phyloP scores from a whole-genome alignment of 768 basidiomycete species.

The Austroboletus eburneus region DNA sequence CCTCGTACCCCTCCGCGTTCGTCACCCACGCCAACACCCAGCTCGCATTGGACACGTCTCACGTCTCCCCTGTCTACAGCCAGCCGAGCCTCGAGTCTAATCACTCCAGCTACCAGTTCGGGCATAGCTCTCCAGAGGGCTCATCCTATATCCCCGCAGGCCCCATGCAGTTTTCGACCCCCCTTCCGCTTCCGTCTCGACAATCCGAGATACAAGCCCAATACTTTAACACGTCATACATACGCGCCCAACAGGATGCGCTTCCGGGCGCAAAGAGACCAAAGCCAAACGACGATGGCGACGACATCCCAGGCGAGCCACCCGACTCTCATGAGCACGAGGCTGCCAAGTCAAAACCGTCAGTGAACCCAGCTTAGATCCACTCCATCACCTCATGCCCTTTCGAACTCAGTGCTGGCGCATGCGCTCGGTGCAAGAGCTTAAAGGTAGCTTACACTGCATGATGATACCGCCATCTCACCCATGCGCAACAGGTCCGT shows the following conservation, averaged over 20 bases:
- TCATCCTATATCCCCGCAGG: conserved; percentile 19
- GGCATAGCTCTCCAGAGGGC: conserved; percentile 5
- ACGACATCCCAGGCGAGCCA: conserved; percentile 13
- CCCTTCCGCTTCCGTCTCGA: conserved; percentile 27
- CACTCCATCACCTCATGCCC: neutral
- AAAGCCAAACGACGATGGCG: conserved; percentile 19
- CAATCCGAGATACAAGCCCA: conserved; percentile 28
- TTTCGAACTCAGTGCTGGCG: conserved; percentile 40
- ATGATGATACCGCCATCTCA: neutral
- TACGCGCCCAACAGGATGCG: conserved; percentile 2
- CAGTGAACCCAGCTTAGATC: conserved; percentile 2
- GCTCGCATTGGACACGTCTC: conserved; percentile 16
- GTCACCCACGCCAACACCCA: conserved; percentile 2
- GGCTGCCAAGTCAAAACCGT: conserved; percentile 21
- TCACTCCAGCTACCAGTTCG: conserved; percentile 16
- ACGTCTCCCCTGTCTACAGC: conserved; percentile 11
- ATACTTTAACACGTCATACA: conserved; percentile 13
- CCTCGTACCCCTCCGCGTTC: conserved; percentile 13
- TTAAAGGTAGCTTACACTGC: conserved; percentile 36
- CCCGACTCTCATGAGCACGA: conserved; percentile 22
- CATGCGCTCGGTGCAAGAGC: conserved; percentile 68
- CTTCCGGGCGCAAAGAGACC: conserved; percentile 14
- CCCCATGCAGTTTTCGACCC: conserved; percentile 30
- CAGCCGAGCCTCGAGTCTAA: conserved; percentile 8
- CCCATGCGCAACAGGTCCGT: conserved; percentile 47